These are phyloP conservation scores for Hibiscus mutabilis DNA, from an alignment of 345 rosid species.

Conservation along the genomic window DNA sequence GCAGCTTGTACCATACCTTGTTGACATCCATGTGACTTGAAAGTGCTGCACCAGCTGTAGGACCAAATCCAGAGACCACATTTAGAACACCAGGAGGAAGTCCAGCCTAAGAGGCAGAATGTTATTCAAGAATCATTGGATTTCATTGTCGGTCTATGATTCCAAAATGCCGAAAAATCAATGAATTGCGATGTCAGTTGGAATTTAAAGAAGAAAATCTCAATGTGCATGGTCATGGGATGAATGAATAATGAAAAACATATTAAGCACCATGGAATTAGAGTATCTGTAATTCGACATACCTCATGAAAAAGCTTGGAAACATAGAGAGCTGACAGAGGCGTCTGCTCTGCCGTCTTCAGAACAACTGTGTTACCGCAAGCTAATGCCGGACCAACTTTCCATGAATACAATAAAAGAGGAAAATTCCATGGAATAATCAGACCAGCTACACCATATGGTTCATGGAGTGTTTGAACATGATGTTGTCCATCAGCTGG, in stretches of 20 bases:
- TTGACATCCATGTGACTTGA: constrained; percentile 88
- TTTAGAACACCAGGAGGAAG: constrained; percentile 88
- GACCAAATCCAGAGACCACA: constrained; percentile 79
- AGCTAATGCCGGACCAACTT: constrained; percentile 89
- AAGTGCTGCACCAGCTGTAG: constrained; percentile 85
- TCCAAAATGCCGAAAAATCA: neutral
- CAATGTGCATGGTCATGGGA: neutral
- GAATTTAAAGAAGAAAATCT: neutral
- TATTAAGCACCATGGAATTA: neutral
- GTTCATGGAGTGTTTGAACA: constrained; percentile 64
- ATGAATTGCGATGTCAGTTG: neutral
- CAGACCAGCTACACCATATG: constrained; percentile 62
- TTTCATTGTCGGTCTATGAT: neutral
- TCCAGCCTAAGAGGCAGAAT: constrained; percentile 54
- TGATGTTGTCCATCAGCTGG: constrained; percentile 55
- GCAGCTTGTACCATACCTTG: constrained; percentile 45
- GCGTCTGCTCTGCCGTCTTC: constrained; percentile 93
- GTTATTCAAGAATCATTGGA: neutral
- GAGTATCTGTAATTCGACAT: neutral
- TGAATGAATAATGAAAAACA: neutral
- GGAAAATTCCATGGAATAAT: constrained; percentile 78
- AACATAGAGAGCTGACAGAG: constrained; percentile 64
- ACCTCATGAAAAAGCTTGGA: constrained; percentile 75
- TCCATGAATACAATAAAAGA: constrained; percentile 56
- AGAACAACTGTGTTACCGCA: constrained; percentile 82